These are phyloP conservation scores for Daldinia vernicosa DNA, from an alignment of 495 filamentous ascomycete genomes.

Conservation along the genomic window DNA sequence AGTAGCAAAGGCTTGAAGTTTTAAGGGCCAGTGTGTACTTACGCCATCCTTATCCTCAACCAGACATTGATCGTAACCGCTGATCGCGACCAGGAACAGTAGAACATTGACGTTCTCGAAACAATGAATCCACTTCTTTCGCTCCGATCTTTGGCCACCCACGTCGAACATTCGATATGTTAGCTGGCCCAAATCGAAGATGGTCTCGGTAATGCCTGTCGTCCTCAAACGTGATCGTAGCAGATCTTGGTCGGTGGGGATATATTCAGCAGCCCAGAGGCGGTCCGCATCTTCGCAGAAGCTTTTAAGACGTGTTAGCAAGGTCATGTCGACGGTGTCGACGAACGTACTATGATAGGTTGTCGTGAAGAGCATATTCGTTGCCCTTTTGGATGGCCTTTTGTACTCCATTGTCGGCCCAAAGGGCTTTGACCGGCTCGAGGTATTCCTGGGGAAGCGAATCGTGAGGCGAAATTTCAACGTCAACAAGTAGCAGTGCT, in stretches of 20 bases:
- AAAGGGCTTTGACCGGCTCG: slow-evolving; percentile 82
- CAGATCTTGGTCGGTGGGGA: slow-evolving; percentile 97
- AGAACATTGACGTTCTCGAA: slow-evolving; percentile 97
- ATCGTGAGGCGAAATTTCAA: slow-evolving; percentile 81
- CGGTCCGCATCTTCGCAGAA: slow-evolving; percentile 92
- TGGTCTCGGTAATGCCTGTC: slow-evolving; percentile 95
- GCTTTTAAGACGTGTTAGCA: slow-evolving; percentile 57
- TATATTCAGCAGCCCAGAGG: slow-evolving; percentile 83
- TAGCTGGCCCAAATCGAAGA: slow-evolving; percentile 92
- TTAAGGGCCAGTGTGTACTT: slow-evolving; percentile 50
- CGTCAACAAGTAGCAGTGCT: slow-evolving; percentile 64
- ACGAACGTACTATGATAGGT: slow-evolving; percentile 83
- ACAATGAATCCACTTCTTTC: slow-evolving; percentile 99
- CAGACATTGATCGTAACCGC: slow-evolving; percentile 95
- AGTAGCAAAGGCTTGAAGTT: background rate
- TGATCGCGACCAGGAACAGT: slow-evolving; percentile 94
- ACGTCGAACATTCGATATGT: slow-evolving; percentile 99
- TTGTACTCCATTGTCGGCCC: slow-evolving; percentile 85
- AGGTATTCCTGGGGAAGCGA: slow-evolving; percentile 74
- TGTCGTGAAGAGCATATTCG: slow-evolving; percentile 96
- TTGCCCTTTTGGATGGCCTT: slow-evolving; percentile 88
- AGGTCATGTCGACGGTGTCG: background rate
- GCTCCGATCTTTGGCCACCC: slow-evolving; percentile 93
- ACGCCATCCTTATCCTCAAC: slow-evolving; percentile 98
- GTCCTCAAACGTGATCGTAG: slow-evolving; percentile 91